Percentiles rank a stretch among this genome's conserved stretches.
phyloP scores from a whole-genome alignment of 169 alveolate genomes.

The Cryptosporidium bovis region DNA sequence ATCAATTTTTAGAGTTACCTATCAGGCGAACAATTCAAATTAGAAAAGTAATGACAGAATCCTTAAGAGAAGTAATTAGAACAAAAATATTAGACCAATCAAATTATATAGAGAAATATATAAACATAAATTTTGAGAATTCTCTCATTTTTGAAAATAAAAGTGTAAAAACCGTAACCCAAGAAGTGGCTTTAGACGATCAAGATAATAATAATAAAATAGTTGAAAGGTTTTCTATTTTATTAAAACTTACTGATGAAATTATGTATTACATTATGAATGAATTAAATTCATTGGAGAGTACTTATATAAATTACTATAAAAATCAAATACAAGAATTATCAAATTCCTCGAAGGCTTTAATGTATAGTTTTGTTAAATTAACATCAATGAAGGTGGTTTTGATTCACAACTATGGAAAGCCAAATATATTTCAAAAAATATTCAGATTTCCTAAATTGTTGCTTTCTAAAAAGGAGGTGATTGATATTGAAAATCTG shows the following conservation, averaged over 20 bases:
- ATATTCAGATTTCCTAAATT: slow-evolving; percentile 64
- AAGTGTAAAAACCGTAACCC: not conserved
- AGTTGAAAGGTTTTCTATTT: not conserved
- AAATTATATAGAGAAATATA: slow-evolving; percentile 33
- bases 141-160: slow-evolving; percentile 31
- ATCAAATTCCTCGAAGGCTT: not conserved
- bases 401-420: slow-evolving; percentile 62
- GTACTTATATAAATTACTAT: slow-evolving; percentile 27
- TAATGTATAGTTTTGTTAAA: slow-evolving; percentile 17
- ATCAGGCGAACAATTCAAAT: slow-evolving; percentile 53
- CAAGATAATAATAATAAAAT: not conserved
- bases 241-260: slow-evolving; percentile 14
- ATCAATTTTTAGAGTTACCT: slow-evolving; percentile 63
- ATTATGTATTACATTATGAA: slow-evolving; percentile 14
- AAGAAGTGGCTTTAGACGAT: too few relatives aligned
- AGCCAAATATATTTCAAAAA: slow-evolving; percentile 42
- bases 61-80: slow-evolving; percentile 34
- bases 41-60: slow-evolving; percentile 48
- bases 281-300: slow-evolving; percentile 50
- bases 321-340: slow-evolving; percentile 33
- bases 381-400: slow-evolving; percentile 42
- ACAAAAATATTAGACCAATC: slow-evolving; percentile 10
- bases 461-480: slow-evolving; percentile 14
- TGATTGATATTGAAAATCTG: slow-evolving; percentile 12
- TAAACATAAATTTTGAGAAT: slow-evolving; percentile 12